Conservation (phyloP, 176 grass and related monocot genomes). For the Oryza glumipatula region DNA sequence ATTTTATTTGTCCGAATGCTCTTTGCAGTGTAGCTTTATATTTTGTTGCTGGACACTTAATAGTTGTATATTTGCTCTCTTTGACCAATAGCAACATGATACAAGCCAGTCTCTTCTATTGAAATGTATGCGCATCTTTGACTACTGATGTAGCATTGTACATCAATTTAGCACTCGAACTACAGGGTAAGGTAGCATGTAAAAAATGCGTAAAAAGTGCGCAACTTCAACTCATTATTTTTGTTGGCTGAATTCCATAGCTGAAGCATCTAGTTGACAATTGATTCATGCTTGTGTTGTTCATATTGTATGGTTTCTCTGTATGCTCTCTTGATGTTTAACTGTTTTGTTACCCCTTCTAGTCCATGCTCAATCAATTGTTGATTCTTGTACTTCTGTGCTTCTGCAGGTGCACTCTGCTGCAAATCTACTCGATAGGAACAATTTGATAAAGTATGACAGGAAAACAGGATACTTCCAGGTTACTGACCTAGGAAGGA, state of each 20-base stretch:
- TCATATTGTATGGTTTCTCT: constrained; percentile 4
- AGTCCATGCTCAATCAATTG: neutral
- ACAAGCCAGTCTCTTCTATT: neutral
- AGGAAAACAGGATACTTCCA: constrained; percentile 97
- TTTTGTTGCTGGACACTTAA: neutral
- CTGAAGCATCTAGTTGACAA: neutral
- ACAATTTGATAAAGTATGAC: constrained; percentile 94
- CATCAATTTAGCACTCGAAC: neutral
- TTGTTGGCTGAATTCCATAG: neutral
- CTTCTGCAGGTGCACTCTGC: constrained; percentile 84
- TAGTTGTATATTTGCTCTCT: neutral
- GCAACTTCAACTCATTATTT: constrained; percentile 4
- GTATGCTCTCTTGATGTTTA: constrained; percentile 1
- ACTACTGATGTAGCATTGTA: neutral
- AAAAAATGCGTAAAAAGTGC: neutral
- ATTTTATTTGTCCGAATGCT: neutral
- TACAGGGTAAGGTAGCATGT: neutral
- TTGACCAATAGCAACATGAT: neutral
- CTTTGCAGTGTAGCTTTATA: neutral
- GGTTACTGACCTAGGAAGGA: constrained; percentile 86
- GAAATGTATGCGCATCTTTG: neutral
- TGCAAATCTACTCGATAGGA: constrained; percentile 93
- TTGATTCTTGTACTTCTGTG: constrained; percentile 32
- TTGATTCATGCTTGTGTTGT: neutral
- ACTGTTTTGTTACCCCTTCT: constrained; percentile 1